These are phyloP conservation scores for Pseudopithomyces chartarum DNA, from an alignment of 2,329 filamentous ascomycete genomes.

Conservation along the genomic window DNA sequence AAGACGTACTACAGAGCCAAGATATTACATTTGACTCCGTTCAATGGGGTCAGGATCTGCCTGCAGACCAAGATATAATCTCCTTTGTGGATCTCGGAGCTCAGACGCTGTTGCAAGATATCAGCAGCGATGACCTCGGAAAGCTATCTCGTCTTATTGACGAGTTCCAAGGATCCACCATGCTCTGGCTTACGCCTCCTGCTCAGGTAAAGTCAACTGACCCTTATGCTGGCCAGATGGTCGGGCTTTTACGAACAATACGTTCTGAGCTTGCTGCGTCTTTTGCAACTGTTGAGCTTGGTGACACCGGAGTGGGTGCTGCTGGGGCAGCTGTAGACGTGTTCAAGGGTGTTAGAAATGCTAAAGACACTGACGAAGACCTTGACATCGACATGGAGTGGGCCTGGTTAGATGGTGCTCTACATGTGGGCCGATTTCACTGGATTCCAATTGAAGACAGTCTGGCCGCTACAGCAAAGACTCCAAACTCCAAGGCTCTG, in stretches of 20 bases:
- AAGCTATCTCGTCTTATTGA: neutral
- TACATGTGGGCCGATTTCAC: neutral
- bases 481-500: neutral
- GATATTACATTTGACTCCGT: neutral
- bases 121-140: neutral
- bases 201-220: neutral
- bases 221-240: neutral
- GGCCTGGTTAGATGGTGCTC: neutral
- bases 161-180: neutral
- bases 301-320: neutral
- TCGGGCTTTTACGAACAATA: neutral
- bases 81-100: neutral
- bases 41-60: neutral
- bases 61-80: neutral
- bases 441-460: conserved; percentile 21
- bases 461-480: neutral
- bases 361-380: neutral
- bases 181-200: conserved; percentile 8
- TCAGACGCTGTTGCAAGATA: neutral
- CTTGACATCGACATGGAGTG: neutral
- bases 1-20: neutral
- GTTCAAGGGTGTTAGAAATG: neutral
- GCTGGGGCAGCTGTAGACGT: neutral
- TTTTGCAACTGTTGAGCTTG: neutral
- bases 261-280: neutral